phyloP scores from a whole-genome alignment of 2,329 filamentous ascomycete genomes.

The Ascochyta viciae-villosae region DNA sequence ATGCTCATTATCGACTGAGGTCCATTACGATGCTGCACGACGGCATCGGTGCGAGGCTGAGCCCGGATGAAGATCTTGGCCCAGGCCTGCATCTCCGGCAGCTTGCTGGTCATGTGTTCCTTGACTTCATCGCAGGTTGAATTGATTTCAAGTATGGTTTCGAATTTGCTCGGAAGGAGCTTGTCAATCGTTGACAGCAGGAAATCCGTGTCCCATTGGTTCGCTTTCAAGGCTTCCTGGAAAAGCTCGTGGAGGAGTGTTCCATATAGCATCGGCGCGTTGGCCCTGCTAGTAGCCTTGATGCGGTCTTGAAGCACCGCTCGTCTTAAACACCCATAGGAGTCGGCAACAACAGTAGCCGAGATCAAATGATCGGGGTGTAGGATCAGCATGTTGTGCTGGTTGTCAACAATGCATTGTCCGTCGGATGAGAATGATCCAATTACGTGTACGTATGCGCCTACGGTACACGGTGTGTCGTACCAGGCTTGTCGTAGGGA shows the following conservation, averaged over 20 bases:
- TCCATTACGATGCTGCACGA: constrained; percentile 80
- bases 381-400: constrained; percentile 82
- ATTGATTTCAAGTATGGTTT: constrained; percentile 88
- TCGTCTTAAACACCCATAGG: constrained; percentile 87
- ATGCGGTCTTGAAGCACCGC: constrained; percentile 94
- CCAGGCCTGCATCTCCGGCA: constrained; percentile 83
- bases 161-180: constrained; percentile 78
- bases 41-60: constrained; percentile 72
- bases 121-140: constrained; percentile 75
- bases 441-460: constrained; percentile 85
- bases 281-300: constrained; percentile 84
- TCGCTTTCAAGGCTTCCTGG: constrained; percentile 84
- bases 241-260: constrained; percentile 95
- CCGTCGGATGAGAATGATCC: constrained; percentile 74
- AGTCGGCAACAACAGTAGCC: constrained; percentile 94
- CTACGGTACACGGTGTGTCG: constrained; percentile 76
- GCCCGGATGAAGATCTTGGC: constrained; percentile 79
- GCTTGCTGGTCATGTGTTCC: constrained; percentile 82
- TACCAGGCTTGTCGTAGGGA: constrained; percentile 86
- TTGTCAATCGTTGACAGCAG: constrained; percentile 71
- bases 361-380: constrained; percentile 97
- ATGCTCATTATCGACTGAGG: constrained; percentile 82
- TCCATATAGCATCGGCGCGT: constrained; percentile 85
- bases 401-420: constrained; percentile 82
- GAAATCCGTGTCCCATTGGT: constrained; percentile 77